phyloP scores from a whole-genome alignment of 306 rosid genomes.

The Cucumis cinereus region DNA sequence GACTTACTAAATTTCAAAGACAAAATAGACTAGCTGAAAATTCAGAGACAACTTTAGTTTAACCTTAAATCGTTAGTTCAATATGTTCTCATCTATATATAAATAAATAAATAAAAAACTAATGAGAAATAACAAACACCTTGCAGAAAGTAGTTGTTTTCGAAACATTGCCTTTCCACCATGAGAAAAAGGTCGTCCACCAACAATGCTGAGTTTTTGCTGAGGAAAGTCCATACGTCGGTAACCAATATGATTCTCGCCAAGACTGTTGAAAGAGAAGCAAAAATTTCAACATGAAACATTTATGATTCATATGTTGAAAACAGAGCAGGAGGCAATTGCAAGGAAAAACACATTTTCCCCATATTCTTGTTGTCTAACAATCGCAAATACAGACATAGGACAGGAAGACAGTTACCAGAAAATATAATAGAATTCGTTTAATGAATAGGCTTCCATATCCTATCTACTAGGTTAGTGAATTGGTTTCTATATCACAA shows the following conservation, averaged over 20 bases:
- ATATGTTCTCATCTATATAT: neutral
- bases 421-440: neutral
- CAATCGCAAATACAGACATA: neutral
- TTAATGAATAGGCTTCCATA: neutral
- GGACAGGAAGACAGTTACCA: neutral
- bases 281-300: slow-evolving; percentile 18
- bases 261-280: slow-evolving; percentile 51
- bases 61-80: too few relatives aligned
- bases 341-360: neutral
- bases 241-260: slow-evolving; percentile 71
- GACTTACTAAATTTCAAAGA: too few relatives aligned
- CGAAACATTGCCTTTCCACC: slow-evolving; percentile 58
- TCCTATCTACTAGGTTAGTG: neutral
- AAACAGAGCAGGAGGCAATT: neutral
- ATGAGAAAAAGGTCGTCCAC: slow-evolving; percentile 83
- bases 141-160: slow-evolving; percentile 54
- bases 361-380: neutral
- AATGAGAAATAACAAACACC: slow-evolving; percentile 29
- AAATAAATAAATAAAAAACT: neutral
- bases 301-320: neutral
- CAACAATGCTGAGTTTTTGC: slow-evolving; percentile 64
- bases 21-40: too few relatives aligned
- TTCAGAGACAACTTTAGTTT: too few relatives aligned
- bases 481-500: neutral
- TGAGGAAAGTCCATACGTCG: slow-evolving; percentile 51